phyloP scores from a whole-genome alignment of 805 yeast genomes.

The Nakazawaea peltata region DNA sequence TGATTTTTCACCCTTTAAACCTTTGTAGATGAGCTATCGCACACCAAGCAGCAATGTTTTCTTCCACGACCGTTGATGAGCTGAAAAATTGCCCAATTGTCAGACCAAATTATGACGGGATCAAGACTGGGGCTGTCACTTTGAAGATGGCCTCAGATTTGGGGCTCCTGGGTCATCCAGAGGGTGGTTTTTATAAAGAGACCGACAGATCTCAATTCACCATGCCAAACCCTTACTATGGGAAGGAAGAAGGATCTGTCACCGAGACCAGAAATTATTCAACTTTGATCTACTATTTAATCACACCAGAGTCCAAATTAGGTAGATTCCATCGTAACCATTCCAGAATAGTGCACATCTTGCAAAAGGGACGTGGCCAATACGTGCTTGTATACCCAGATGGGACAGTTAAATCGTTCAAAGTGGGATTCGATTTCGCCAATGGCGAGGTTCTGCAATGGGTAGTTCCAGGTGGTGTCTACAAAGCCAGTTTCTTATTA shows the following conservation, averaged over 20 bases:
- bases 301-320: slow-evolving; percentile 41
- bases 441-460: slow-evolving; percentile 47
- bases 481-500: slow-evolving; percentile 44
- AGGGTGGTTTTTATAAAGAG: slow-evolving; percentile 51
- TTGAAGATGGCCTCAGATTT: slow-evolving; percentile 26
- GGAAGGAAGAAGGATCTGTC: slow-evolving; percentile 16
- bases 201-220: slow-evolving; percentile 43
- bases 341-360: slow-evolving; percentile 46
- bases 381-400: slow-evolving; percentile 46
- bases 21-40: background rate
- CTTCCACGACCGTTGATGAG: slow-evolving; percentile 19
- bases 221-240: slow-evolving; percentile 31
- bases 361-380: slow-evolving; percentile 49
- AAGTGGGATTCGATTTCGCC: slow-evolving; percentile 41
- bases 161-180: slow-evolving; percentile 35
- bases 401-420: slow-evolving; percentile 39
- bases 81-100: slow-evolving; percentile 13
- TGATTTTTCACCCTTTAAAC: background rate
- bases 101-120: slow-evolving; percentile 16
- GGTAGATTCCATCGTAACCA: slow-evolving; percentile 44
- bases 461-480: slow-evolving; percentile 58
- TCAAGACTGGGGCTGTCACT: slow-evolving; percentile 16
- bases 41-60: slow-evolving; percentile 2
- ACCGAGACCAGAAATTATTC: slow-evolving; percentile 31
- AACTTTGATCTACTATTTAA: slow-evolving; percentile 43